phyloP scores from a whole-genome alignment of 129 eudicot genomes.

The Saussurea involucrata region DNA sequence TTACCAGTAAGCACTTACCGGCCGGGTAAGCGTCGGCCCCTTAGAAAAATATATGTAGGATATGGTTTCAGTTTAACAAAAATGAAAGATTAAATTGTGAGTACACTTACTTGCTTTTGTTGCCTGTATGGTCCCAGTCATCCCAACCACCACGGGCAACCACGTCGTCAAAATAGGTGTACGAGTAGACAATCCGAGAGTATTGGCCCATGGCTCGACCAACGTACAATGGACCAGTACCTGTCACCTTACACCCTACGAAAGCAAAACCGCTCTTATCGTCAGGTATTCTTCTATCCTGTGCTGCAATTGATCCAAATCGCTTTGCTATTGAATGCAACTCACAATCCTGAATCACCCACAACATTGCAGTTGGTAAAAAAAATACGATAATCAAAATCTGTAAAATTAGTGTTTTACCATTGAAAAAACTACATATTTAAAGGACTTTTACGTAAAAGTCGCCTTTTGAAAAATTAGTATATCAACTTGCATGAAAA shows the following conservation, averaged over 20 bases:
- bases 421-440: neutral
- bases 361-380: neutral
- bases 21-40: no score
- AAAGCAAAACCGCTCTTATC: conserved; percentile 94
- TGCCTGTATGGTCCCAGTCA: conserved; percentile 83
- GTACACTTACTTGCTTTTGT: conserved; percentile 84
- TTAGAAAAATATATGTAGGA: neutral
- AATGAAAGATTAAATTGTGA: neutral
- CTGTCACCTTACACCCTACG: conserved; percentile 80
- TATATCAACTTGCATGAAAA: neutral
- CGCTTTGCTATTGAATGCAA: conserved; percentile 88
- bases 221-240: conserved; percentile 81
- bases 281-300: conserved; percentile 54
- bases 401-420: neutral
- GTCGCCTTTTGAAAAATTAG: neutral
- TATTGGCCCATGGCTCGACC: conserved; percentile 99
- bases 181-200: conserved; percentile 84
- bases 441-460: neutral
- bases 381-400: neutral
- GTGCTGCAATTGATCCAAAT: conserved; percentile 96
- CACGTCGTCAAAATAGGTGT: conserved; percentile 74
- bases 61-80: neutral
- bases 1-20: no score
- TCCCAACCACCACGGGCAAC: conserved; percentile 98
- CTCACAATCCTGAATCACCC: conserved; percentile 64